Base-by-base conservation (phyloP, 768 basidiomycete genomes). In the Tylopilus sp. region DNA sequence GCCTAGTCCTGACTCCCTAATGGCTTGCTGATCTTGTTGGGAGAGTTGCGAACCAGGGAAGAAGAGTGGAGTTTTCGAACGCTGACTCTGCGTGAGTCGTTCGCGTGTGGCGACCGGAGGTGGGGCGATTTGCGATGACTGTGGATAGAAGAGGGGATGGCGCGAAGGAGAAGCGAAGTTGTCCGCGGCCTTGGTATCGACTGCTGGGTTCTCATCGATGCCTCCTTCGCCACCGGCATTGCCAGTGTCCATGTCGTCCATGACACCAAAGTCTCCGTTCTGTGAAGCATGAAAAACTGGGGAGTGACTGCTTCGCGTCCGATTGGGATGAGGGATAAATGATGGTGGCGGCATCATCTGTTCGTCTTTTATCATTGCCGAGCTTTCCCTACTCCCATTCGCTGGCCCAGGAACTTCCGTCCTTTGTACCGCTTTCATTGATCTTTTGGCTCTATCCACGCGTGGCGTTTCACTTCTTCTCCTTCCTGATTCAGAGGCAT, bases 21-120 rank as follows among this genome's bases (percentile, higher is more conserved):
- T 73, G 6, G 75, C 73, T 46, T 76, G 79, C 58, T 76, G 73
- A 33, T 82, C 78, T 28, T 74, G 76, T 26, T 73, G 74, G 4
- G 87, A 85, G 33, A 86, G 74, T 63, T 85, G 85, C n/a, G 84
- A 82, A 72, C 51, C 75, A 60, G 65, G 84, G 72, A 62, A 82
- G 64, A 50, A 81, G 74, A 67, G 59, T 11, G 69, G 70, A 2
- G 64, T 58, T 40, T 55, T 43, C 36, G 54, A 38, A 26, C 54
- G 55, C 34, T 45, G 57, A 19, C 44, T 54, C 21, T 55, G 57
- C 21, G 28, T 38, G 33, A 42, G 24, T 40, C 40, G 51, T 21
- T 50, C 52, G 40, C 33, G 19, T 33, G 44, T 40, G 45, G 36
- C 30, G 21, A 47, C 33, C 41, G 47, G 50, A 44, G 50, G 54